These are phyloP conservation scores for Penicillium egyptiacum DNA, from an alignment of 495 filamentous ascomycete genomes.

Conservation along the genomic window DNA sequence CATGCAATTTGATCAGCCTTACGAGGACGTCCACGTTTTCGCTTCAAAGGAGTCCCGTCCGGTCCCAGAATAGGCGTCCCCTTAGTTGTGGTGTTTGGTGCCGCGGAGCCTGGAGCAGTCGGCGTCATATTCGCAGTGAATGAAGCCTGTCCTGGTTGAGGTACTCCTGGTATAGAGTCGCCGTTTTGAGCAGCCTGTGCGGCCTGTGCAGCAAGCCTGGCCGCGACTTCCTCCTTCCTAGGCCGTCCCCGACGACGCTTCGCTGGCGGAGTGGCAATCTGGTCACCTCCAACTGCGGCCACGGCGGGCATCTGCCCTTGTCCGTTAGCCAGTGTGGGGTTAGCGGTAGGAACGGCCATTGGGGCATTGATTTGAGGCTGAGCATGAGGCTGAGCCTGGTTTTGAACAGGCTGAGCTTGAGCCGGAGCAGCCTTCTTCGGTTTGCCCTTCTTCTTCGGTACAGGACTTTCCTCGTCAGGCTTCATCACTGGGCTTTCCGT, in stretches of 20 bases:
- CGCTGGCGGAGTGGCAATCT: constrained; percentile 12
- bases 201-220: constrained; percentile 25
- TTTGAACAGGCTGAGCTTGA: constrained; percentile 15
- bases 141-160: constrained; percentile 25
- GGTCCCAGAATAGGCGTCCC: constrained; percentile 26
- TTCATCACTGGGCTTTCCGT: constrained; percentile 10
- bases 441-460: constrained; percentile 28
- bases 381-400: constrained; percentile 4
- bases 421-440: constrained; percentile 15
- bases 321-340: constrained; percentile 21
- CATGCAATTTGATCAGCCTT: constrained; percentile 40
- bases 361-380: background rate
- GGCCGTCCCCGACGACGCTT: constrained; percentile 34
- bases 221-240: constrained; percentile 29
- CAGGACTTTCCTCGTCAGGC: constrained; percentile 20
- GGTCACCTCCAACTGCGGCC: constrained; percentile 7
- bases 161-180: constrained; percentile 12
- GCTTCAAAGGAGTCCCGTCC: constrained; percentile 39
- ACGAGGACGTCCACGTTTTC: constrained; percentile 42
- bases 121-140: constrained; percentile 28
- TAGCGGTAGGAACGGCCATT: background rate
- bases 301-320: constrained; percentile 11
- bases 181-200: constrained; percentile 23
- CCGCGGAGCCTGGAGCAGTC: constrained; percentile 13
- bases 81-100: constrained; percentile 4